Evolutionary conservation across 176 grass and related monocot species (phyloP), one percentile per base, ranked within the genome.

Genomic region (Aegilops longissima): DNA sequence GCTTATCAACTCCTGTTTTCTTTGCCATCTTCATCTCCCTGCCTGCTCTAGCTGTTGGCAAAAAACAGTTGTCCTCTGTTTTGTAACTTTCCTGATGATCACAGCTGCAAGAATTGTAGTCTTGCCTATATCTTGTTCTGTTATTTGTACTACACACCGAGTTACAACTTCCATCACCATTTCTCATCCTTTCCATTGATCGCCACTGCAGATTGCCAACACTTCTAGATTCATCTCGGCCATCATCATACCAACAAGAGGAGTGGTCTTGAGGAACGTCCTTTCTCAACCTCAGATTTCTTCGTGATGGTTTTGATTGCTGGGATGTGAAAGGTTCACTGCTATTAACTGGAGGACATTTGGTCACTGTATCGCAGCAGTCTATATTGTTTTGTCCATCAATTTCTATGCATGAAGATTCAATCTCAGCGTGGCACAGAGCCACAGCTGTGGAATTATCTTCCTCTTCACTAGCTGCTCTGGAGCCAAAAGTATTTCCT

Each of bases 1-100:
- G 82, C 59, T 82, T 90, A 21, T 95, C 90, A 42, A 86, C 6
- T 68, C 74, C 79, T 66, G 42, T 20, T 88, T 88, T 90, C 79
- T 77, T 90, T 88, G 75, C 74, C 70, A 95, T 65, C 82, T 90
- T 94, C 77, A 91, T 87, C 84, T 92, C 90, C 68, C 87, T 91
- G 36, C 81, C 81, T 70, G 87, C 87, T 87, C 84, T 82, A 64
- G 25, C 47, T 27, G 72, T 80, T 54, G 83, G 70, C 29, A 34
- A 47, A 42, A 83, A 90, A 77, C 66, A 78, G 12, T 40, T 83
- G 66, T 81, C 79, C 63, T 86, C 85, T 70, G 30, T 65, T 77
- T 69, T 76, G 61, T 84, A 89, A 79, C 84, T 81, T 66, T 78
- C 90, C 49, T 87, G 86, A 79, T 87, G 58, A 24, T 62, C 85